Conservation (phyloP, 495 filamentous ascomycete genomes). For the Penicillium lividum region DNA sequence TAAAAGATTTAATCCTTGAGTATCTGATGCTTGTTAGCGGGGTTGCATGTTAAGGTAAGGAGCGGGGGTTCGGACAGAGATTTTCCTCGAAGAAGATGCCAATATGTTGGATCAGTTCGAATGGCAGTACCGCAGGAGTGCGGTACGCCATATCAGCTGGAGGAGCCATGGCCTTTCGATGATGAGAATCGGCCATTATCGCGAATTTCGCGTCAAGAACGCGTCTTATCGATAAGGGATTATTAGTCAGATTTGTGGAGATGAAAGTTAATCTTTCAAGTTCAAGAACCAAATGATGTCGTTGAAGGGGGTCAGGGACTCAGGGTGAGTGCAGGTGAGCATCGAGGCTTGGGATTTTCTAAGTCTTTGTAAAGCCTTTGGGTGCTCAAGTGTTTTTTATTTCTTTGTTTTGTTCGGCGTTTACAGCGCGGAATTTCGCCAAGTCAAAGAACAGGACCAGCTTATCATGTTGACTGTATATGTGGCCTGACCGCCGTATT, state of each 20-base stretch:
- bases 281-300: not conserved
- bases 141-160: slow-evolving; percentile 44
- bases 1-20: slow-evolving; percentile 68
- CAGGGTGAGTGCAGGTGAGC: too few relatives aligned
- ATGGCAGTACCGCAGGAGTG: slow-evolving; percentile 54
- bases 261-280: not conserved
- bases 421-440: too few relatives aligned
- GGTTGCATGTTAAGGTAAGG: not conserved
- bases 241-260: slow-evolving; percentile 15
- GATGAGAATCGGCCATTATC: slow-evolving; percentile 5
- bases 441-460: too few relatives aligned
- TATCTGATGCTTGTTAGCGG: slow-evolving; percentile 49
- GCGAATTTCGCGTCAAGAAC: slow-evolving; percentile 15
- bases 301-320: not conserved
- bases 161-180: slow-evolving; percentile 22
- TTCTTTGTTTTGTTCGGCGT: too few relatives aligned
- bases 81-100: slow-evolving; percentile 76
- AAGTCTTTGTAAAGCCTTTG: too few relatives aligned
- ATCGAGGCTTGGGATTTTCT: too few relatives aligned
- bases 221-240: slow-evolving; percentile 34
- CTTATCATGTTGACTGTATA: too few relatives aligned
- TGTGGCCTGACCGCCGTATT: too few relatives aligned
- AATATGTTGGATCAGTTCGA: slow-evolving; percentile 63
- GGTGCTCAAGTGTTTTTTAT: too few relatives aligned
- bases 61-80: slow-evolving; percentile 53